Evolutionary conservation across 345 rosid species (phyloP).

Genomic region (Pelargonium nanum): DNA sequence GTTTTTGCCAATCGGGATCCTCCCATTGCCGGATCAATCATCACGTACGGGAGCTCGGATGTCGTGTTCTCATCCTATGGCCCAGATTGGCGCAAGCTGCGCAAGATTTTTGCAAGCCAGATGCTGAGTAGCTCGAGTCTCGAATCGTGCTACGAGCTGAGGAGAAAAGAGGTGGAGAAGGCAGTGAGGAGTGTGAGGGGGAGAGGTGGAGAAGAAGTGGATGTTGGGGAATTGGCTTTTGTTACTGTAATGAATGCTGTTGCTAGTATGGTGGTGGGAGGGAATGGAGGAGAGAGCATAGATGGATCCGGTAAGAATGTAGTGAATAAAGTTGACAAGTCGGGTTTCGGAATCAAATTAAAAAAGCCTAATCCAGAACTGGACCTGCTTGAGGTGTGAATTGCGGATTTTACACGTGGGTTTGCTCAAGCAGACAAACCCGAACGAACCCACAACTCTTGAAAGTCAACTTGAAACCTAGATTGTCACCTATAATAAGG

Average conservation of each 20-base stretch:
- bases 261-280: constrained; percentile 11
- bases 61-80: constrained; percentile 19
- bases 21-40: constrained; percentile 4
- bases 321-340: too few species aligned
- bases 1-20: constrained; percentile 17
- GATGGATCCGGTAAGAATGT: too few species aligned
- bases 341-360: too few species aligned
- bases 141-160: constrained; percentile 6
- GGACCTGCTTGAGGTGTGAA: too few species aligned
- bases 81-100: constrained; percentile 14
- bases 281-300: neutral
- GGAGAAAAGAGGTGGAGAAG: constrained; percentile 13
- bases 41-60: constrained; percentile 19
- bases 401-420: too few species aligned
- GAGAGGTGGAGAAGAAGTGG: constrained; percentile 12
- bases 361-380: too few species aligned
- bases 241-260: constrained; percentile 6
- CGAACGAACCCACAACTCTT: too few species aligned
- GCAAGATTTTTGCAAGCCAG: constrained; percentile 17
- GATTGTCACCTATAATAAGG: too few species aligned
- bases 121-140: constrained; percentile 16
- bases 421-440: too few species aligned
- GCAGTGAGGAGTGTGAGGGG: constrained; percentile 11
- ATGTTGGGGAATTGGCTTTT: constrained; percentile 6
- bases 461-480: too few species aligned